Evolutionary conservation across 129 eudicot species (phyloP), one percentile per base, ranked within the genome.

Genomic region (Saussurea involucrata): DNA sequence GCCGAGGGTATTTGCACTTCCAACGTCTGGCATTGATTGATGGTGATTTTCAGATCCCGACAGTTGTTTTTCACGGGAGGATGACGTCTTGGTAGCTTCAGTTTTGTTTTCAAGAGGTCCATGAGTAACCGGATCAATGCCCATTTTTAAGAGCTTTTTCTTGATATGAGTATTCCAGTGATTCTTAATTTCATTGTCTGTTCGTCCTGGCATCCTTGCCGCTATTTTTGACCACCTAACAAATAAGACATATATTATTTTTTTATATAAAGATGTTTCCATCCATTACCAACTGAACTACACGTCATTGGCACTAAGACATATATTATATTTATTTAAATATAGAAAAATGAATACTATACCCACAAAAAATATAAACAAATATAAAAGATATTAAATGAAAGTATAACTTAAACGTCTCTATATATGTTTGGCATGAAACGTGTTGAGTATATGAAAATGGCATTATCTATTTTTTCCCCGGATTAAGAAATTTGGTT

Each of bases 81-180:
- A 63, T 33, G 73, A 72, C 21, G 66, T 17, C 20, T 76, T 33
- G 66, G 25, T 42, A 63, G n/a, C 60, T 36, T 63, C 66, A 9
- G 69, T 46, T 57, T 81, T 88, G 78, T 83, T 85, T 27, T 78
- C 69, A 21, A 86, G 83, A 29, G 96, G 89, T 31, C 88, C 86
- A 75, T 92, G 98, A 9, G 98, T 92, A 33, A 88, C 87, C 0
- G 98, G 98, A 72, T 92, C 92, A 49, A 92, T 92, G 37, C 98
- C 98, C 92, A 92, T 86, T 75, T 85, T 92, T 12, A 92, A 22
- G 42, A 92, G 98, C 46, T 92, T 92, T 68, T 92, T 92, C 87
- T 92, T 92, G 76, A 92, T 88, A 73, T 92, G 98, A 8, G 98
- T 92, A 81, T 92, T 92, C 97, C 97, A 92, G 6, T 89, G 96